These are phyloP conservation scores for Pharus latifolius DNA, from an alignment of 176 grass and related monocot species.

Conservation along the genomic window DNA sequence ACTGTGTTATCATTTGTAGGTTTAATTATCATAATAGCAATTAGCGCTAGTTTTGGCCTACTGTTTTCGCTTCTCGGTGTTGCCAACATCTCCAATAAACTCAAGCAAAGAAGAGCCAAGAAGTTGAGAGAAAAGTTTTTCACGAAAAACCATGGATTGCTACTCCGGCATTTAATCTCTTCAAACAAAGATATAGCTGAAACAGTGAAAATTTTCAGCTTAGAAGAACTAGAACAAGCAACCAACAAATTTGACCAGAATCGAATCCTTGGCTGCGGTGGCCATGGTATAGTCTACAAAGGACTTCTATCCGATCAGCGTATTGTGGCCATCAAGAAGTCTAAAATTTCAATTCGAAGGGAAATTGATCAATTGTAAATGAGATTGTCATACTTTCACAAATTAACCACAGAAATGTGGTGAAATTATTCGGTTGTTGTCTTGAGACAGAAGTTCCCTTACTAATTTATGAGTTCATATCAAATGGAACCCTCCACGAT, in stretches of 20 bases:
- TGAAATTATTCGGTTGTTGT: constrained; percentile 35
- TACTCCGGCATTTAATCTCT: constrained; percentile 33
- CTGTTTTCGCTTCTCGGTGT: constrained; percentile 10
- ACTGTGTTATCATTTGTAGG: not conserved
- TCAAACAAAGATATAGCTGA: constrained; percentile 33
- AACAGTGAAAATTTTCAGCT: constrained; percentile 38
- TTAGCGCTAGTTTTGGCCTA: constrained; percentile 20
- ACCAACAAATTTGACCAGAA: constrained; percentile 45
- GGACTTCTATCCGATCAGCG: constrained; percentile 35
- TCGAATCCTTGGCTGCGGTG: constrained; percentile 18
- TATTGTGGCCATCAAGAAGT: constrained; percentile 45
- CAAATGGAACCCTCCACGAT: constrained; percentile 24
- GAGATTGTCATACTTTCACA: constrained; percentile 58
- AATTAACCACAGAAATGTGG: constrained; percentile 40
- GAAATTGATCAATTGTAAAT: constrained; percentile 53
- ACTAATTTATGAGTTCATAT: constrained; percentile 42
- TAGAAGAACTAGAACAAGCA: constrained; percentile 34
- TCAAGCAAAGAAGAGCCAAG: constrained; percentile 4
- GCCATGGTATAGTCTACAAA: constrained; percentile 39
- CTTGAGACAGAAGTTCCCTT: constrained; percentile 37
- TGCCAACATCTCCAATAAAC: not conserved
- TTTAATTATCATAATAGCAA: constrained; percentile 17
- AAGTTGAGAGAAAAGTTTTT: constrained; percentile 25
- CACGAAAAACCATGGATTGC: constrained; percentile 37
- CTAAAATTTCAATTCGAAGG: constrained; percentile 29